These are phyloP conservation scores for Hymenoscyphus scutula DNA, from an alignment of 2,329 filamentous ascomycete genomes.

Conservation along the genomic window DNA sequence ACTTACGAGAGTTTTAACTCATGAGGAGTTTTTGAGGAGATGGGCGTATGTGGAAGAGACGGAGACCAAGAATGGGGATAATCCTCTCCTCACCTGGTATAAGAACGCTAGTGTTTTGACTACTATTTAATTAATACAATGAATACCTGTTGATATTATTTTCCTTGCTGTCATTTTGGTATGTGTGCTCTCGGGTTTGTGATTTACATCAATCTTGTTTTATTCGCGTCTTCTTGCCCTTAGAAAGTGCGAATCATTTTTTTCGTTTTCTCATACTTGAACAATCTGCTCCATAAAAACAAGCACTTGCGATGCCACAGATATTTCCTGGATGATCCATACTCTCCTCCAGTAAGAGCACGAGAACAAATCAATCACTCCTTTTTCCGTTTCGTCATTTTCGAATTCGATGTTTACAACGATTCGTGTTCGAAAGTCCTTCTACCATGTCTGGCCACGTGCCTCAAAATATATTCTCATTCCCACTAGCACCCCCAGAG, in stretches of 20 bases:
- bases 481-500: too few relatives aligned
- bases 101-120: slow-evolving; percentile 92
- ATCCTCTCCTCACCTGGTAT: slow-evolving; percentile 89
- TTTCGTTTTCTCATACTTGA: not conserved
- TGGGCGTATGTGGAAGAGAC: slow-evolving; percentile 94
- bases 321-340: slow-evolving; percentile 13
- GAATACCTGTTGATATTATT: not conserved
- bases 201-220: too few relatives aligned
- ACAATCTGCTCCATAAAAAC: not conserved
- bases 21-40: slow-evolving; percentile 85
- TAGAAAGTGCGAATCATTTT: too few relatives aligned
- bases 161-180: too few relatives aligned
- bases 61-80: slow-evolving; percentile 84
- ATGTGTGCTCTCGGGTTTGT: too few relatives aligned
- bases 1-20: slow-evolving; percentile 77
- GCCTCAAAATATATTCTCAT: too few relatives aligned
- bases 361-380: not conserved
- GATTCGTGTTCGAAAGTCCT: too few relatives aligned
- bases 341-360: slow-evolving; percentile 7
- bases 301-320: not conserved
- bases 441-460: too few relatives aligned
- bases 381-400: not conserved
- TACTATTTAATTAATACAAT: slow-evolving; percentile 51
- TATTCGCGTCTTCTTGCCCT: too few relatives aligned
- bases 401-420: too few relatives aligned